A percentile compares a stretch with the other conserved stretches of the same genome.
Evolutionary conservation across 352 stramenopile genomes (phyloP).

Genomic region (Halophytophthora batemanensis): DNA sequence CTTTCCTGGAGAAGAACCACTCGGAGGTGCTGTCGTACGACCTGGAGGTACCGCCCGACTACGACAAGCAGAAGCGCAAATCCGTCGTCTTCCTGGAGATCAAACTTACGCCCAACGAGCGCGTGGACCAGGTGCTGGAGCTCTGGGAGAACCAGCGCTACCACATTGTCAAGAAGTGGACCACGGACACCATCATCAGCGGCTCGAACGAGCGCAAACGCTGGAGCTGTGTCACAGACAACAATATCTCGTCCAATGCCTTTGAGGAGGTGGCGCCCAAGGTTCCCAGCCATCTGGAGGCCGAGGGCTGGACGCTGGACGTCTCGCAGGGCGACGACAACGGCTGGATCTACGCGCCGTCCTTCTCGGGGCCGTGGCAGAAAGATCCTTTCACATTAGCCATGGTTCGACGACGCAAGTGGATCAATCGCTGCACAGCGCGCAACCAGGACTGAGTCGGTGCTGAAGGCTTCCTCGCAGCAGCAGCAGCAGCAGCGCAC

Average conservation of each 20-base stretch:
- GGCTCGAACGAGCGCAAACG: constrained; percentile 62
- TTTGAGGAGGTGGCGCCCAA: constrained; percentile 70
- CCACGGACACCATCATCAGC: constrained; percentile 44
- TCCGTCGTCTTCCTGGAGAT: constrained; percentile 60
- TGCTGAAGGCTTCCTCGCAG: not conserved
- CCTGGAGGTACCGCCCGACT: constrained; percentile 48
- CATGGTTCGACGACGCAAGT: constrained; percentile 79
- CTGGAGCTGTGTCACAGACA: constrained; percentile 64
- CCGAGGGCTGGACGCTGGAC: constrained; percentile 74
- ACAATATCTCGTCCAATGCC: constrained; percentile 53
- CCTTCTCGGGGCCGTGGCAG: constrained; percentile 78
- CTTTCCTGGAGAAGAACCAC: constrained; percentile 47
- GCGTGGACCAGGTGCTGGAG: constrained; percentile 64
- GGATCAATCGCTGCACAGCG: constrained; percentile 69
- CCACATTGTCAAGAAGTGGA: constrained; percentile 78
- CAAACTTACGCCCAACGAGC: constrained; percentile 41
- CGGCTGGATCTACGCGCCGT: constrained; percentile 82
- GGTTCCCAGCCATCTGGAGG: constrained; percentile 47
- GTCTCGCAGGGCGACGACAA: constrained; percentile 76
- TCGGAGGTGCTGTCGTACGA: constrained; percentile 54
- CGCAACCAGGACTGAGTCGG: constrained; percentile 18
- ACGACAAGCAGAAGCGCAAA: constrained; percentile 60
- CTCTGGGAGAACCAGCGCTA: constrained; percentile 86
- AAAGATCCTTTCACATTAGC: constrained; percentile 69
- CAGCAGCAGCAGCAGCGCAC: no score